These are phyloP conservation scores for Trametes polyzona DNA, from an alignment of 1,284 basidiomycete genomes.

Conservation along the genomic window DNA sequence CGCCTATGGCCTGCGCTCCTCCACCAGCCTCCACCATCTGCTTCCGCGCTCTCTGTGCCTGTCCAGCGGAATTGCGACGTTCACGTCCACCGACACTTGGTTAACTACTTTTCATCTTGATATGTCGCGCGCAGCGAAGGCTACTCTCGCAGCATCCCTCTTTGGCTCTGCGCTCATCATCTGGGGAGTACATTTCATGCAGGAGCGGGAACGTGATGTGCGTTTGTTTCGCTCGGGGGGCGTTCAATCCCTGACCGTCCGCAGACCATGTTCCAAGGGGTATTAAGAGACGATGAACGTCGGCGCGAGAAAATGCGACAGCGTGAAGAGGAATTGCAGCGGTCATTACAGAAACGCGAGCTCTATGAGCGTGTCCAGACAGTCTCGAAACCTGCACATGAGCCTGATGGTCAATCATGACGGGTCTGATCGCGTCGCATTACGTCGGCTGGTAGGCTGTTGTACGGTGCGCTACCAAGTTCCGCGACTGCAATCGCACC, in stretches of 20 bases:
- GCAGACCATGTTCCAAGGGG: conserved; percentile 90
- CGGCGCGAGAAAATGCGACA: conserved; percentile 72
- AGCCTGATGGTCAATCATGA: conserved; percentile 5
- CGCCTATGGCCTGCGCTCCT: not conserved
- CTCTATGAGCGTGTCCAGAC: conserved; percentile 70
- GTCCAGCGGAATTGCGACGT: no score
- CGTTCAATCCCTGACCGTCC: not conserved
- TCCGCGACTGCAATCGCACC: no score
- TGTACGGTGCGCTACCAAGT: no score
- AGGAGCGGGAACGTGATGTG: conserved; percentile 86
- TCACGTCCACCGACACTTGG: no score
- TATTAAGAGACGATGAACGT: conserved; percentile 86
- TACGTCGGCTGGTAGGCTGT: no score
- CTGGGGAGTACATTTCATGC: conserved; percentile 92
- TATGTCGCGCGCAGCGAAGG: conserved; percentile 81
- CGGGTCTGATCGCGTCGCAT: not conserved
- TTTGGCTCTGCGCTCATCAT: conserved; percentile 74
- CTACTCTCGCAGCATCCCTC: conserved; percentile 75
- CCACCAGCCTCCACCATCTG: conserved; percentile 1
- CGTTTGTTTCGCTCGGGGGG: conserved; percentile 22
- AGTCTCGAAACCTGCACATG: conserved; percentile 37
- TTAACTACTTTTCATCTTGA: no score
- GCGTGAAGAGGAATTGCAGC: conserved; percentile 67
- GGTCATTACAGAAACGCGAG: conserved; percentile 66
- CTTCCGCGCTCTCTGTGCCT: not conserved